These are phyloP conservation scores for Aciculosporium take DNA, from an alignment of 2,329 filamentous ascomycete genomes.

Conservation along the genomic window DNA sequence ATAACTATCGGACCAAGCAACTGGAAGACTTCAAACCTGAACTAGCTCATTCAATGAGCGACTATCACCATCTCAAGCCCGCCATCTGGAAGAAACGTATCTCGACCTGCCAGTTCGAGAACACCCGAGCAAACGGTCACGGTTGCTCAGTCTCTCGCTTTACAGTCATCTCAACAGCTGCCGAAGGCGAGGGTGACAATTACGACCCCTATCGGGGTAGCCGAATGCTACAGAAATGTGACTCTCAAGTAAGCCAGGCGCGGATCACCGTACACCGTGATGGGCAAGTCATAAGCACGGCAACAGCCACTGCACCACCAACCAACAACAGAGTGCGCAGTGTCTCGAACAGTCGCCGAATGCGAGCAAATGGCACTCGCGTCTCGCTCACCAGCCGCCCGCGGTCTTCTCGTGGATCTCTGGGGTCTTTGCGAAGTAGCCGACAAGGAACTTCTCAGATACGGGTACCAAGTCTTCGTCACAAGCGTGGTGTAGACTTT, in stretches of 20 bases:
- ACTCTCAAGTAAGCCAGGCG: slow-evolving; percentile 42
- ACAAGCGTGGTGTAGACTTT: slow-evolving; percentile 42
- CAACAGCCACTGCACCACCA: slow-evolving; percentile 14
- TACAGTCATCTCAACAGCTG: slow-evolving; percentile 49
- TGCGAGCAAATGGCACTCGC: slow-evolving; percentile 15
- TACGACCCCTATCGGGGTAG: slow-evolving; percentile 79
- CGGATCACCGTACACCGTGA: slow-evolving; percentile 56
- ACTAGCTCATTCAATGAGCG: slow-evolving; percentile 73
- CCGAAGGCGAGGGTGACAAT: slow-evolving; percentile 42
- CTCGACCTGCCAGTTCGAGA: slow-evolving; percentile 46
- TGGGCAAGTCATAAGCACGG: slow-evolving; percentile 15
- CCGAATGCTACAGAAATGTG: slow-evolving; percentile 25
- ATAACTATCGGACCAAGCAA: slow-evolving; percentile 70
- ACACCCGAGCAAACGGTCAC: slow-evolving; percentile 30
- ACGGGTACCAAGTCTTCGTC: slow-evolving; percentile 28
- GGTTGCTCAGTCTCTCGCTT: slow-evolving; percentile 45
- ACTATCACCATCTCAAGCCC: slow-evolving; percentile 69
- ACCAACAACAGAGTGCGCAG: slow-evolving; percentile 21
- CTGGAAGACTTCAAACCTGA: slow-evolving; percentile 75
- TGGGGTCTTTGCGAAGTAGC: slow-evolving; percentile 36
- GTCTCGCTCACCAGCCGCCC: slow-evolving; percentile 17
- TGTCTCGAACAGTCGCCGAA: slow-evolving; percentile 20
- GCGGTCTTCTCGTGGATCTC: slow-evolving; percentile 26
- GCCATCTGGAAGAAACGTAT: slow-evolving; percentile 43
- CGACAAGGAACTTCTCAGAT: slow-evolving; percentile 26